Evolutionary conservation across 345 rosid species (phyloP).

Genomic region (Sisymbrium irio): DNA sequence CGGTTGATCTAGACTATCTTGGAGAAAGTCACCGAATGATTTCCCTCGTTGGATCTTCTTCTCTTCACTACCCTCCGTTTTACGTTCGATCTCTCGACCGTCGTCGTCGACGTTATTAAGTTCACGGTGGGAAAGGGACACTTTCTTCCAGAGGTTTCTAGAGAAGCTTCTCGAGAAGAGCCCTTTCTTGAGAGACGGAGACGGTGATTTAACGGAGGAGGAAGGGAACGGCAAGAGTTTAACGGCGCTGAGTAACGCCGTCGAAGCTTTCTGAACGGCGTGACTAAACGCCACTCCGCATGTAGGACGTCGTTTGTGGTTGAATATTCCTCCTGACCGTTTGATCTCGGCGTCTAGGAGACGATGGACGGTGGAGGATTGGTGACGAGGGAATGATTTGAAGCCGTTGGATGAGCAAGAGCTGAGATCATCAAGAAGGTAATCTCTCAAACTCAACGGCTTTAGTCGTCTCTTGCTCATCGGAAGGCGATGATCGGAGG

Average conservation of each 20-base stretch:
- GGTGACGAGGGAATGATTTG: constrained; percentile 73
- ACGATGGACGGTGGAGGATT: constrained; percentile 45
- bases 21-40: constrained; percentile 43
- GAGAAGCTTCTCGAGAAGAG: constrained; percentile 43
- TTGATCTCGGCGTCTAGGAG: constrained; percentile 55
- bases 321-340: constrained; percentile 6
- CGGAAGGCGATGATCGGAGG: constrained; percentile 12
- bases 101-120: not conserved
- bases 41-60: constrained; percentile 42
- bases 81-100: not conserved
- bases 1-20: constrained; percentile 38
- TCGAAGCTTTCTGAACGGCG: constrained; percentile 62
- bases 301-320: constrained; percentile 20
- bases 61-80: not conserved
- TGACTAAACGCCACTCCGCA: constrained; percentile 39
- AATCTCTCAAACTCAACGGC: constrained; percentile 63
- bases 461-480: constrained; percentile 19
- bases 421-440: constrained; percentile 66
- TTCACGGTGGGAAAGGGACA: not conserved
- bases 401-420: constrained; percentile 90
- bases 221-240: constrained; percentile 51
- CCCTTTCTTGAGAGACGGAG: constrained; percentile 25
- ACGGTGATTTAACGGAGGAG: constrained; percentile 4
- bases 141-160: constrained; percentile 49
- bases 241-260: constrained; percentile 53